Evolutionary conservation across 2,329 filamentous ascomycete genomes (phyloP).

Genomic region (Diplodia seriata): DNA sequence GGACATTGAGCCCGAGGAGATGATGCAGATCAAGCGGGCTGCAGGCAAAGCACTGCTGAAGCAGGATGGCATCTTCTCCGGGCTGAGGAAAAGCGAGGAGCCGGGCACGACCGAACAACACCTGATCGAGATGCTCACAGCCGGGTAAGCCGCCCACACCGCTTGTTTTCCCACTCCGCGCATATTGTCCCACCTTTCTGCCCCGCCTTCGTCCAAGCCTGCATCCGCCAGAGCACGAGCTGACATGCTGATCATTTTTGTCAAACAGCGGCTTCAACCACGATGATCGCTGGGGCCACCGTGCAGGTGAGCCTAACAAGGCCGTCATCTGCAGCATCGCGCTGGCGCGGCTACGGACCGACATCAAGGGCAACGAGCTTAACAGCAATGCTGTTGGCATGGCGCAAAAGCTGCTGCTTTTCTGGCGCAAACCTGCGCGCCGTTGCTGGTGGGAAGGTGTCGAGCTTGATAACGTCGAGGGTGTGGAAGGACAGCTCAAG

Average conservation of each 20-base stretch:
- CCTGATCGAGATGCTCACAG: conserved; percentile 98
- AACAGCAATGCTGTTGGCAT: conserved; percentile 86
- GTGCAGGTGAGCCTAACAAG: conserved; percentile 97
- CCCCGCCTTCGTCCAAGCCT: conserved; percentile 10
- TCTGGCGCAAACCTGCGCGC: conserved; percentile 96
- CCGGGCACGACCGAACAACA: conserved; percentile 96
- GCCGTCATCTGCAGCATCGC: conserved; percentile 97
- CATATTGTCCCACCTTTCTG: conserved; percentile 20
- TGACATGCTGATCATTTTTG: conserved; percentile 30
- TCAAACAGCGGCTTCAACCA: conserved; percentile 85
- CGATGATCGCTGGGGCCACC: conserved; percentile 93
- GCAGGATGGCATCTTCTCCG: conserved; percentile 96
- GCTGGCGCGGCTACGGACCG: conserved; percentile 88
- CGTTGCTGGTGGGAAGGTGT: conserved; percentile 99
- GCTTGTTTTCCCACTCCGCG: conserved; percentile 9
- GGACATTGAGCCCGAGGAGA: conserved; percentile 85
- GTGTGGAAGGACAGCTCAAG: conserved; percentile 89
- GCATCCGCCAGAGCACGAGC: conserved; percentile 29
- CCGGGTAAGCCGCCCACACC: conserved; percentile 71
- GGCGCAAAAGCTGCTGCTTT: conserved; percentile 96
- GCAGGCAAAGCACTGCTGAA: conserved; percentile 84
- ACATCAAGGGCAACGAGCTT: conserved; percentile 79
- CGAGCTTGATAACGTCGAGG: conserved; percentile 86
- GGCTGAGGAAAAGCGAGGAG: conserved; percentile 92
- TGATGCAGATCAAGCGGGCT: conserved; percentile 95